Conservation (phyloP, 2,329 filamentous ascomycete species). For the Nannizziopsis barbatae region DNA sequence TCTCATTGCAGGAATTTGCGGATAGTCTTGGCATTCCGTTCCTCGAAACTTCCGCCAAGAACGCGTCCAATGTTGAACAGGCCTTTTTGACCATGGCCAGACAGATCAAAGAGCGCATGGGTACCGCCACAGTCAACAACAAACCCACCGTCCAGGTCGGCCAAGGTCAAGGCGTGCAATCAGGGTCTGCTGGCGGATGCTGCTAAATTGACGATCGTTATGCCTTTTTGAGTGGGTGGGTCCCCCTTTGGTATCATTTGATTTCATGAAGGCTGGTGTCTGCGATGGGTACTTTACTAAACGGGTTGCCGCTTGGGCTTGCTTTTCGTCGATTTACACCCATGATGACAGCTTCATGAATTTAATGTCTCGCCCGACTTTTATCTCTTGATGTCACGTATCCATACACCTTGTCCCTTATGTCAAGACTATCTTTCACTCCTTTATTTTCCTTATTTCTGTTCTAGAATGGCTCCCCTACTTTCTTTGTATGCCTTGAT, state of each 20-base stretch:
- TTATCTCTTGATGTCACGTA: constrained; percentile 8
- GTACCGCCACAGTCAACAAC: constrained; percentile 92
- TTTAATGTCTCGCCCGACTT: constrained; percentile 7
- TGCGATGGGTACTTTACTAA: constrained; percentile 10
- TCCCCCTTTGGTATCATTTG: constrained; percentile 7
- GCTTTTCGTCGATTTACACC: constrained; percentile 10
- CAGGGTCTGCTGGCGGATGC: constrained; percentile 73
- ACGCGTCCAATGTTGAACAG: constrained; percentile 98
- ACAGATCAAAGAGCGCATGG: constrained; percentile 99
- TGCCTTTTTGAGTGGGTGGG: neutral
- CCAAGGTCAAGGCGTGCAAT: constrained; percentile 86
- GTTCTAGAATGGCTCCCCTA: constrained; percentile 20
- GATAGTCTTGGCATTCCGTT: constrained; percentile 98
- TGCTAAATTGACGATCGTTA: constrained; percentile 51
- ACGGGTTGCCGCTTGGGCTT: constrained; percentile 11
- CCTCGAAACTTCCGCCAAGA: constrained; percentile 99
- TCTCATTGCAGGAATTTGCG: constrained; percentile 68
- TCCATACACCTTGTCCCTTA: constrained; percentile 6
- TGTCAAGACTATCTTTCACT: constrained; percentile 13
- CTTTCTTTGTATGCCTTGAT: constrained; percentile 3
- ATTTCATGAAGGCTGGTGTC: constrained; percentile 11
- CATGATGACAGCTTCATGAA: constrained; percentile 10
- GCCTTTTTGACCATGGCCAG: constrained; percentile 99
- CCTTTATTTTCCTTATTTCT: constrained; percentile 20
- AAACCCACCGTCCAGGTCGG: constrained; percentile 96